Percentiles rank a stretch among this genome's conserved stretches.
Conservation (phyloP, 306 rosid species). For the Vigna trinervia region DNA sequence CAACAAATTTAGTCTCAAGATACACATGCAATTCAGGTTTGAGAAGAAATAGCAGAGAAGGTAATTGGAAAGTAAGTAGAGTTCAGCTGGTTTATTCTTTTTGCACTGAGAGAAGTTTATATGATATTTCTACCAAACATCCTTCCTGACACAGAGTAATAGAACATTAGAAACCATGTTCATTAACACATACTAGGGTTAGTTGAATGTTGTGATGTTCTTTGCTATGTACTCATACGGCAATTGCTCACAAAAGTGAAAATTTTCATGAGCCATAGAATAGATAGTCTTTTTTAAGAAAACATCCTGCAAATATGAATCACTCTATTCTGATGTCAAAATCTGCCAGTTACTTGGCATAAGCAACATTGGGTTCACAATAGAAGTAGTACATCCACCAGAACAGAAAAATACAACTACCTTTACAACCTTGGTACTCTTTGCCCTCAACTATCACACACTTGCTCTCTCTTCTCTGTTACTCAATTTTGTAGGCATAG, state of each 20-base stretch:
- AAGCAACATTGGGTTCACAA: slow-evolving; percentile 39
- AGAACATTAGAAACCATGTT: slow-evolving; percentile 13
- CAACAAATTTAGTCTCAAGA: slow-evolving; percentile 66
- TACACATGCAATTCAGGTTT: not conserved
- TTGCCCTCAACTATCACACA: slow-evolving; percentile 18
- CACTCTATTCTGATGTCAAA: slow-evolving; percentile 31
- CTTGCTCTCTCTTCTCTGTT: not conserved
- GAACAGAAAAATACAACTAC: slow-evolving; percentile 33
- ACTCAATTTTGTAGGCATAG: slow-evolving; percentile 79
- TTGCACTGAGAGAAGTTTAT: not conserved
- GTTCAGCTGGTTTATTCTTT: not conserved
- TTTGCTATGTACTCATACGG: not conserved
- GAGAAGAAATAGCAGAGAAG: slow-evolving; percentile 53
- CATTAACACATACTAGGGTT: not conserved
- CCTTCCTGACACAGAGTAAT: not conserved
- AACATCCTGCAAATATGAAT: slow-evolving; percentile 32
- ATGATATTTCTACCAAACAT: no score
- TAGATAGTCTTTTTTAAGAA: not conserved
- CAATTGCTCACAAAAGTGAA: not conserved
- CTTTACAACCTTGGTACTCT: slow-evolving; percentile 38
- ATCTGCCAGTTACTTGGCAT: slow-evolving; percentile 13
- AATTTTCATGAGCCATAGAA: slow-evolving; percentile 9
- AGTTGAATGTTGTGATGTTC: slow-evolving; percentile 15
- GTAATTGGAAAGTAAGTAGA: slow-evolving; percentile 34
- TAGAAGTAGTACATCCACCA: slow-evolving; percentile 32